Base-by-base conservation (phyloP, 495 filamentous ascomycete genomes). In the Penicillium robsamsonii region DNA sequence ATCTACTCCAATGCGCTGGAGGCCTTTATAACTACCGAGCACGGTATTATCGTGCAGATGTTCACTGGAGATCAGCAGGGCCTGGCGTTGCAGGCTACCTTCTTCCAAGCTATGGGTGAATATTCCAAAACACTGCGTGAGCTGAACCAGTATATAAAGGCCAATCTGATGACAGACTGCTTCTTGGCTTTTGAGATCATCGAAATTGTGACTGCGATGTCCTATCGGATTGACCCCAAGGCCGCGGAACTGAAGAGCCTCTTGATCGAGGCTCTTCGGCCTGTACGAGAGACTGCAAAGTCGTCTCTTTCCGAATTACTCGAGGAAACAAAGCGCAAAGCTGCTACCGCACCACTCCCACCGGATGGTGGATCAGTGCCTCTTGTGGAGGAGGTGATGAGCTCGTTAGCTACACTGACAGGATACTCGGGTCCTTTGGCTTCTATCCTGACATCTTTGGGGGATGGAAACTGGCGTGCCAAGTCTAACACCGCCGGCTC, bases 131-230 rank as follows among this genome's bases (percentile, higher is more conserved):
- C 95, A 0, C 72, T 99, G 27, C 83, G 86, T 12, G 94, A 97
- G 60, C 78, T 99, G 24, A 96, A 97, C 69, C 79, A 83, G 35
- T 92, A 96, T 67, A 92, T 97, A 68, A 88, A 88, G 66, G 69
- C 81, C 30, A 91, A 96, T 65, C 76, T 97, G 40, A 85, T 83
- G 62, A 97, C 92, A 1, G 94, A 99, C 71, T 96, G 95, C 74
- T 99, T 89, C 68, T 81, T 99, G 24, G 92, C 91, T 4, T 99
- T 95, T 67, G 94, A 99, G 66, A 92, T 97, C 51, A 88, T 96
- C 43, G 93, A 96, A 62, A 90, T 96, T 56, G 88, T 99, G 41
- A 89, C 89, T 3, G 79, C 79, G 33, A 81, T 95, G 56, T 91
- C 89, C 12, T 84, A 87, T 58, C 84, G 87, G 45, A 78, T 99